Evolutionary conservation across 2,329 filamentous ascomycete genomes (phyloP).

Genomic region (Fusarium nisikadoi): DNA sequence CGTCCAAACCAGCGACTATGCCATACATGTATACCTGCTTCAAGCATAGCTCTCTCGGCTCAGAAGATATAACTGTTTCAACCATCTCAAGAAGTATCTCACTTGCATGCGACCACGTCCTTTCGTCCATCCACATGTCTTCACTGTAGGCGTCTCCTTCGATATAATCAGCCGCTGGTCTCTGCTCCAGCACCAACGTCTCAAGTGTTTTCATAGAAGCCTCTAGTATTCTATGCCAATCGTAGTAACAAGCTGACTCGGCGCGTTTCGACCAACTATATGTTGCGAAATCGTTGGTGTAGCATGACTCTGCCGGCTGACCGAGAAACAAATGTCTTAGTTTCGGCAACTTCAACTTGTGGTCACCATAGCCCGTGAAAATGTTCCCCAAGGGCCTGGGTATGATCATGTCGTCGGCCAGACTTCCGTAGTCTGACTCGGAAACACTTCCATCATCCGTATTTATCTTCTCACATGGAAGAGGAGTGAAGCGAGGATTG

Average conservation of each 20-base stretch:
- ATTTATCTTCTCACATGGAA: neutral
- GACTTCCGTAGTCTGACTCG: slow-evolving; percentile 2
- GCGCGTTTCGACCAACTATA: slow-evolving; percentile 11
- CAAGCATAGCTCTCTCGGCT: neutral
- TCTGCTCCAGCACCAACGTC: neutral
- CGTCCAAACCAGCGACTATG: neutral
- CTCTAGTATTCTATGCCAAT: neutral
- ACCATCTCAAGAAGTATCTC: neutral
- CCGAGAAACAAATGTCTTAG: neutral
- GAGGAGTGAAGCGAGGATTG: neutral
- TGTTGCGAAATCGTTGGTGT: rapidly evolving
- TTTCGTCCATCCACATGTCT: neutral
- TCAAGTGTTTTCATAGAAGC: neutral
- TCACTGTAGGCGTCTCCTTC: neutral
- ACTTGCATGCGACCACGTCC: neutral
- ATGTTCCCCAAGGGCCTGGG: neutral
- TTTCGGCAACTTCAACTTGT: neutral
- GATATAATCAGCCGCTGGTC: neutral
- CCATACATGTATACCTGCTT: slow-evolving; percentile 16
- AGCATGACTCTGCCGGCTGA: neutral
- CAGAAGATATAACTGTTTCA: rapidly evolving
- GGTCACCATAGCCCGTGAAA: neutral
- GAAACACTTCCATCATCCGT: neutral
- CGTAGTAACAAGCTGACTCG: neutral
- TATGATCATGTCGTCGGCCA: neutral